These are phyloP conservation scores for Aspergillus bridgeri DNA, from an alignment of 495 filamentous ascomycete species.

Conservation along the genomic window DNA sequence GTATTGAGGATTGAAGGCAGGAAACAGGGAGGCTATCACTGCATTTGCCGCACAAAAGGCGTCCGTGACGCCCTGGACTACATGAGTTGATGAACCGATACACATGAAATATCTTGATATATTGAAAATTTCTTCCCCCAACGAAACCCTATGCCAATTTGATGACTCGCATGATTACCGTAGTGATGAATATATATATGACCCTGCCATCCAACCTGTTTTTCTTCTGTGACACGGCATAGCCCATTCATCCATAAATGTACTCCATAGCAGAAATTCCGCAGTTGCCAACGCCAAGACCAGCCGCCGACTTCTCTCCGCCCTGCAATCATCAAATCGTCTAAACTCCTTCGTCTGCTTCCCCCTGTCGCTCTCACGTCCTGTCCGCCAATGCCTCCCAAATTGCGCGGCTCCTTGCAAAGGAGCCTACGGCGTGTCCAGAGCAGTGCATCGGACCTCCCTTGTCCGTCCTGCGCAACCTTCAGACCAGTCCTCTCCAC, in stretches of 20 bases:
- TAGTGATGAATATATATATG: not conserved
- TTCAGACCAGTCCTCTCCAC: slow-evolving; percentile 33
- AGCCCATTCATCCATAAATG: no score
- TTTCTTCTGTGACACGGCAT: no score
- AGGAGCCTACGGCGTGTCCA: slow-evolving; percentile 33
- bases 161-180: not conserved
- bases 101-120: slow-evolving; percentile 14
- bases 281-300: slow-evolving; percentile 17
- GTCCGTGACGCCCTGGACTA: slow-evolving; percentile 28
- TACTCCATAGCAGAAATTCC: no score
- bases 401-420: slow-evolving; percentile 37
- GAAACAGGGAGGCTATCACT: slow-evolving; percentile 15
- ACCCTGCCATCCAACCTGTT: no score
- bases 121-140: not conserved
- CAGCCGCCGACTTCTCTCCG: slow-evolving; percentile 14
- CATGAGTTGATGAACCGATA: slow-evolving; percentile 35
- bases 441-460: slow-evolving; percentile 25
- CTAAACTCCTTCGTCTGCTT: not conserved
- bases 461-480: slow-evolving; percentile 40
- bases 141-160: not conserved
- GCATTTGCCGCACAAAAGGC: slow-evolving; percentile 20
- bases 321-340: slow-evolving; percentile 3
- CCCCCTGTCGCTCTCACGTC: slow-evolving; percentile 4
- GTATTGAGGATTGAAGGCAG: slow-evolving; percentile 19
- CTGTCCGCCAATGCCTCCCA: slow-evolving; percentile 37